Percentiles rank a stretch among this genome's conserved stretches.
Evolutionary conservation across 1,284 basidiomycete species (phyloP).

Genomic region (Ganoderma lingzhi): DNA sequence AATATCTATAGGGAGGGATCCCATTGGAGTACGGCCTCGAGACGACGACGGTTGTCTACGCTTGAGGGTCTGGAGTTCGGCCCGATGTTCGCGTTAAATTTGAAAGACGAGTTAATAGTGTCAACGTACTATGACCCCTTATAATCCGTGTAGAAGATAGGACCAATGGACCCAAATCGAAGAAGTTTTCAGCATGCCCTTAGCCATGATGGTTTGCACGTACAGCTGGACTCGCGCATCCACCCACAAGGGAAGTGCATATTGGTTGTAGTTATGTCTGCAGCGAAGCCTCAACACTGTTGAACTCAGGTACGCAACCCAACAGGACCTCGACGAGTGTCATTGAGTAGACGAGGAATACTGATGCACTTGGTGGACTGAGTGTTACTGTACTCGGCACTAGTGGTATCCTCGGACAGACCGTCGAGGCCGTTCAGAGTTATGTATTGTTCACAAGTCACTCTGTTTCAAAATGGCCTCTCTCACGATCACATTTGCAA

Average conservation of each 20-base stretch:
- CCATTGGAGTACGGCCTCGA: conserved; percentile 31
- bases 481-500: background rate
- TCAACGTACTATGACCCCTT: background rate
- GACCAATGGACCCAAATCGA: background rate
- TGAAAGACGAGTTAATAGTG: background rate
- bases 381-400: too few species aligned
- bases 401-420: too few species aligned
- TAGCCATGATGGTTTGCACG: background rate
- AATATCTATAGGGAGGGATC: conserved; percentile 21
- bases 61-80: background rate
- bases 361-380: too few species aligned
- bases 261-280: too few species aligned
- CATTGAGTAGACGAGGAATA: too few species aligned
- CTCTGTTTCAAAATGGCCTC: background rate
- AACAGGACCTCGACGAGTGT: too few species aligned
- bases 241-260: too few species aligned
- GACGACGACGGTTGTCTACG: conserved; percentile 29
- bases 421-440: background rate
- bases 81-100: background rate
- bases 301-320: too few species aligned
- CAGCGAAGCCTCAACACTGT: too few species aligned
- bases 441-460: background rate
- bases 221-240: too few species aligned
- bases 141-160: background rate
- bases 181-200: background rate